Evolutionary conservation across 179 eudicot species (phyloP), one percentile per base, ranked within the genome.

Genomic region (Pouteria campechiana): DNA sequence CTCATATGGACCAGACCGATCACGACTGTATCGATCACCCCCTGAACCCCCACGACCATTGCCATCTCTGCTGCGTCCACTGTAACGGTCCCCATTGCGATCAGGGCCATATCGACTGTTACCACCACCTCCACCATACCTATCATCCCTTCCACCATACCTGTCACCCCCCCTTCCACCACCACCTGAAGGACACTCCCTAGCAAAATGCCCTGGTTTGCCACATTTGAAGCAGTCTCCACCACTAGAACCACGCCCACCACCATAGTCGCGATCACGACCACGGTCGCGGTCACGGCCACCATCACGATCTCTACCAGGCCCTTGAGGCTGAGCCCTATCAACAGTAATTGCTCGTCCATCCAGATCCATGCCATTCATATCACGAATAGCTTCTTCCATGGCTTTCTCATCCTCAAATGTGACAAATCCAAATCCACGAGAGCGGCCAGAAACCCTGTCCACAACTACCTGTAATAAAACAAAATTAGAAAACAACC

Each of bases 121-220:
- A 21, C 72, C 87, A 2, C 86, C 65, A 7, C 64, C 69, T 6
- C 70, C 60, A 16, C 71, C 68, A 33, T 73, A 61, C 18, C 74
- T 62, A 12, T 77, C 94, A 42, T 69, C 79, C 49, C 87, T 70
- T 2, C 85, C 83, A 46, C 86, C 78, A 60, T 68, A 78, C 38
- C 85, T 73, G n/a, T n/a, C n/a, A 39, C 79, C 87, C 47, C 83
- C 76, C 46, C 78, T 58, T 22, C 64, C 77, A 32, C 78, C 95
- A 36, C 73, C 93, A 39, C 60, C 89, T 58, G 69, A 53, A 19
- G 95, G 95, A 47, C 97, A 89, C 52, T 89, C 97, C 61, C 97
- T 85, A 14, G 97, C 95, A 72, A 89, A 89, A 58, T 89, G 97
- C 7, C 97, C 97, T 10, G 97, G 97, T 66, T 79, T 89, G 17